Evolutionary conservation across 495 filamentous ascomycete species (phyloP).

Genomic region (Lepraria neglecta): DNA sequence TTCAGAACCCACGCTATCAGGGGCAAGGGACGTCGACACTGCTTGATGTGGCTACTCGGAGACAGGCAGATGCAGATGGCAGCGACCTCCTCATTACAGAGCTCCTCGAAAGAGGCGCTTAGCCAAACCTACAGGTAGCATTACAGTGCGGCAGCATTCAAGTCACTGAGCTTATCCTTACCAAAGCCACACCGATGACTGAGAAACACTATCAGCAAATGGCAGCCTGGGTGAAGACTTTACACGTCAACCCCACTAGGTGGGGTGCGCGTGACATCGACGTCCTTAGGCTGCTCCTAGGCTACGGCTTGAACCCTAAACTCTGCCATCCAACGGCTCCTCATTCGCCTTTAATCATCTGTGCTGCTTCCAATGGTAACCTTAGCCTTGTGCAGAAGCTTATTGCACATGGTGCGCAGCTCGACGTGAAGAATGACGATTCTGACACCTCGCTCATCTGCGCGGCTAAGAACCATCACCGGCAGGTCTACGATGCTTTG

Average conservation of each 20-base stretch:
- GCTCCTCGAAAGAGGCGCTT: constrained; percentile 14
- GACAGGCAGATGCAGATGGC: constrained; percentile 1
- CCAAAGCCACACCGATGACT: not conserved
- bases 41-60: constrained; percentile 11
- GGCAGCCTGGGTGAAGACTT: constrained; percentile 1
- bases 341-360: constrained; percentile 18
- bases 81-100: constrained; percentile 3
- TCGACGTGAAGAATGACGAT: constrained; percentile 15
- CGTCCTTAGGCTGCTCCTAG: constrained; percentile 13
- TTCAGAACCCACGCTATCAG: not conserved
- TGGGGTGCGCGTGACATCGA: constrained; percentile 15
- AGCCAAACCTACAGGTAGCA: constrained; percentile 13
- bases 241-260: constrained; percentile 4
- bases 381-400: constrained; percentile 13
- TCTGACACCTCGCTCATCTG: constrained; percentile 17
- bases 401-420: constrained; percentile 7
- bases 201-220: constrained; percentile 6
- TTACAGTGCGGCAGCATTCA: constrained; percentile 4
- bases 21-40: constrained; percentile 10
- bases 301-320: constrained; percentile 17
- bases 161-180: constrained; percentile 12
- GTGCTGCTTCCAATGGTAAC: constrained; percentile 17
- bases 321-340: constrained; percentile 12
- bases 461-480: constrained; percentile 14
- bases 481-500: constrained; percentile 17